Conservation (phyloP, 257 asterid genomes). For the Lavandula angustifolia region DNA sequence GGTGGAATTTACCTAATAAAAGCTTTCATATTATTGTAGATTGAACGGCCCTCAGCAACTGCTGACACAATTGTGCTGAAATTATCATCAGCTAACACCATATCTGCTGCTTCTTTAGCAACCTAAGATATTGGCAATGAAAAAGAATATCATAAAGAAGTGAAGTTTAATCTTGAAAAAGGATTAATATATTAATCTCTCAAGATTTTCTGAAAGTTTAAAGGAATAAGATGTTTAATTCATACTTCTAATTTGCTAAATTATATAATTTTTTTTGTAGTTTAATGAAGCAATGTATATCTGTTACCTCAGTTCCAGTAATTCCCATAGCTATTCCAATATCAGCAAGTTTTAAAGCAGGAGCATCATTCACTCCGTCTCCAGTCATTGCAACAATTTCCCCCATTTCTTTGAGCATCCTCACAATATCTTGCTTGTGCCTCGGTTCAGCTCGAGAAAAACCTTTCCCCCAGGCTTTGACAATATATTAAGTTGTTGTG, state of each 20-base stretch:
- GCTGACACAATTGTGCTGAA: conserved; percentile 90
- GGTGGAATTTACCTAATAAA: conserved; percentile 61
- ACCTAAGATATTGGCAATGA: conserved; percentile 47
- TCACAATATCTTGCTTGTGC: conserved; percentile 89
- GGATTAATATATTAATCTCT: no score
- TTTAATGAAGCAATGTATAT: not conserved
- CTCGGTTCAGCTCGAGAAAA: conserved; percentile 91
- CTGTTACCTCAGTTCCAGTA: conserved; percentile 81
- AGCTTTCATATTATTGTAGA: conserved; percentile 93
- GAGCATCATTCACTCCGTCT: conserved; percentile 97
- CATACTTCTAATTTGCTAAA: no score
- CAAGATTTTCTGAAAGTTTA: not conserved
- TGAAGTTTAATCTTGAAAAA: not conserved
- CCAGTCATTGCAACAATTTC: conserved; percentile 98
- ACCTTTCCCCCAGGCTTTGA: conserved; percentile 75
- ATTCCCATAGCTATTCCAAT: conserved; percentile 97
- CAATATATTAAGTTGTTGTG: conserved; percentile 59
- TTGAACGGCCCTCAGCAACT: conserved; percentile 85
- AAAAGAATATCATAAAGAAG: not conserved
- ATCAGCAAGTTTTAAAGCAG: conserved; percentile 89
- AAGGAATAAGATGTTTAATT: not conserved
- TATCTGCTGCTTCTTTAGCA: conserved; percentile 86
- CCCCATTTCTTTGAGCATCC: conserved; percentile 79
- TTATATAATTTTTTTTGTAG: no score
- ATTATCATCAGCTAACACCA: conserved; percentile 92